phyloP scores from a whole-genome alignment of 2,329 filamentous ascomycete species.

The Macrophomina phaseolina region DNA sequence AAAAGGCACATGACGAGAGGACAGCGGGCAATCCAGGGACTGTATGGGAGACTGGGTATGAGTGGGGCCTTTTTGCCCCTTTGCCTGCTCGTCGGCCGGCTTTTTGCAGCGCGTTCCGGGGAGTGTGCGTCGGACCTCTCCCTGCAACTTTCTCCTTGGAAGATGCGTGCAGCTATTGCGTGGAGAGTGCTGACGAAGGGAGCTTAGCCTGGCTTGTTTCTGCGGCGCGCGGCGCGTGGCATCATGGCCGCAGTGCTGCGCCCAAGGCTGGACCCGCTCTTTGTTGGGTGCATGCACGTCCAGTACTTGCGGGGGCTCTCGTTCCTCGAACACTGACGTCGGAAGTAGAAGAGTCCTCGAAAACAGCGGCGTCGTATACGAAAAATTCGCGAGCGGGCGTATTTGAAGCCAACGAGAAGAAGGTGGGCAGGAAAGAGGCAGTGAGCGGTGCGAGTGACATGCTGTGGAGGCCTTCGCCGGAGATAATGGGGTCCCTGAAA shows the following conservation, averaged over 20 bases:
- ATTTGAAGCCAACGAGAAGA: neutral
- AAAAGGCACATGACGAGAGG: too few species aligned
- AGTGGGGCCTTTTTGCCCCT: neutral
- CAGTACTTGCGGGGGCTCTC: neutral
- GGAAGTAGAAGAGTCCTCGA: neutral
- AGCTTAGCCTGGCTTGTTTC: neutral
- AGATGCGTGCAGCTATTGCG: neutral
- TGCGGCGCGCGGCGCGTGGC: neutral
- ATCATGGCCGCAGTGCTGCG: slow-evolving; percentile 1
- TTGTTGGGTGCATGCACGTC: slow-evolving; percentile 1
- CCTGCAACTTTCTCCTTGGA: too few species aligned
- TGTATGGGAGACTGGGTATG: neutral
- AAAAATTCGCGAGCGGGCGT: neutral
- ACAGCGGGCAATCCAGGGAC: neutral
- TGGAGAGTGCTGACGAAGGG: neutral
- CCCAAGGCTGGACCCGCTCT: neutral
- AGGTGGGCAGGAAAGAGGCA: neutral
- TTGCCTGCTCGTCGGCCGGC: neutral
- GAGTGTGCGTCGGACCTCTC: too few species aligned
- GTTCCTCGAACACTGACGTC: neutral
- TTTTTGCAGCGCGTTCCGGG: neutral
- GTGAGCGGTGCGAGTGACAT: neutral
- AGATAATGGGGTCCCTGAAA: too few species aligned
- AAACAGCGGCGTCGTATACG: neutral
- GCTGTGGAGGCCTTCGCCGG: neutral